A percentile compares a stretch with the other conserved stretches of the same genome.
These are phyloP conservation scores for Apiotrichum gamsii DNA, from an alignment of 1,284 basidiomycete genomes.

Conservation along the genomic window DNA sequence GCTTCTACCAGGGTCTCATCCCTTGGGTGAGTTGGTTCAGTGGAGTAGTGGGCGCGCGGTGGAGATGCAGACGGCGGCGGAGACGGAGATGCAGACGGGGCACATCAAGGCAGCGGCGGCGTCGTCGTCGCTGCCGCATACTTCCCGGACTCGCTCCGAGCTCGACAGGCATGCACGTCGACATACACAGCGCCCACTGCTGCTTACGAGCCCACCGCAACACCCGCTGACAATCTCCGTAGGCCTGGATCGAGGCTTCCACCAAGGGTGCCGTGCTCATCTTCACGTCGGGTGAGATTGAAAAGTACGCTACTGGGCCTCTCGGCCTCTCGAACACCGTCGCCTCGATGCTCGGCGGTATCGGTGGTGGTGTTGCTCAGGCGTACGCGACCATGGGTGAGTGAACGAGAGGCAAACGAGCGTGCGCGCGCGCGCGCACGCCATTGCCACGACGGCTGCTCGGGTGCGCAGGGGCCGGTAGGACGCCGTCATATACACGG, in stretches of 20 bases:
- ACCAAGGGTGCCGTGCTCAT: conserved; percentile 96
- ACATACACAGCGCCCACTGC: not conserved
- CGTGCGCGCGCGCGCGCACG: not conserved
- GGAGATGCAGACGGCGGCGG: too few relatives aligned
- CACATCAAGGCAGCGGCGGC: too few relatives aligned
- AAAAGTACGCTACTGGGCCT: conserved; percentile 57
- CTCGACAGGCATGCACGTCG: not conserved
- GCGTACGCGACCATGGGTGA: conserved; percentile 98
- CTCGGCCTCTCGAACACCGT: conserved; percentile 72
- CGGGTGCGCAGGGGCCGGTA: too few relatives aligned
- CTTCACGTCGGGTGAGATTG: conserved; percentile 93
- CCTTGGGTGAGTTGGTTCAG: conserved; percentile 68
- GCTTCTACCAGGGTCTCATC: conserved; percentile 98
- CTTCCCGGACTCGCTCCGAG: too few relatives aligned
- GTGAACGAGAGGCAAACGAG: conserved; percentile 47
- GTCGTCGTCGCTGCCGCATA: not conserved
- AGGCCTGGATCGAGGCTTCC: conserved; percentile 99
- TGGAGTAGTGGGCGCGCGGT: too few relatives aligned
- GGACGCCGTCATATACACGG: too few relatives aligned
- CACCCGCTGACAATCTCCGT: not conserved
- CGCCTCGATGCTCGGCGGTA: conserved; percentile 88
- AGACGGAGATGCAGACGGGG: too few relatives aligned
- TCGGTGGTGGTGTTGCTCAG: conserved; percentile 95
- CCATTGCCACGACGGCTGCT: too few relatives aligned
- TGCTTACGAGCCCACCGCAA: too few relatives aligned